Evolutionary conservation across 2,329 filamentous ascomycete species (phyloP), one percentile per base, ranked within the genome.

Genomic region (Plectosphaerella cucumerina): DNA sequence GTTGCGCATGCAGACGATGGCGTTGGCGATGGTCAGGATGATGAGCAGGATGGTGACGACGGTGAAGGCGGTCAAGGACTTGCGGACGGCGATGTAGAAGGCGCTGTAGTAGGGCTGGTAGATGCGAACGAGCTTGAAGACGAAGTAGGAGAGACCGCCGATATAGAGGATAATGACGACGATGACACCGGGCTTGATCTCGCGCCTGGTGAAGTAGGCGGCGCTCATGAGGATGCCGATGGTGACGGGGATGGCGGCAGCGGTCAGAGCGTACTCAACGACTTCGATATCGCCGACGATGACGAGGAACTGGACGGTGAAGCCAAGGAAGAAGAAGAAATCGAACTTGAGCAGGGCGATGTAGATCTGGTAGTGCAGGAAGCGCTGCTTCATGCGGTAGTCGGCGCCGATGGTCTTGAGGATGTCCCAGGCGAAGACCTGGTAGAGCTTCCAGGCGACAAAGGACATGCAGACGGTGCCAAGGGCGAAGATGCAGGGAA

Each of bases 301-400:
- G 60, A 99, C 93, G 49, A 97, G 81, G 70, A 99, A 99, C 66
- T 99, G 94, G 44, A 99, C 90, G 6, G 94, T 97, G 70, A 99
- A 99, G 50, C 93, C 94, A 47, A 99, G 84, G 79, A 99, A 99
- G 78, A 99, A 97, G 84, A 99, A 99, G 72, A 99, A 97, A 73
- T 99, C 94, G 69, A 99, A 99, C 71, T 99, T 99, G 58, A 99
- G 81, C 11, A 99, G 81, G 35, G 94, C 90, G 63, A 99, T 97
- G 71, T 97, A 99, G 68, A 99, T 92, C 85, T 99, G 94, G 68
- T 96, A 99, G 55, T 93, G 89, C 53, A 99, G 80, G 74, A 96
- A 99, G 57, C 94, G 86, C 72, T 92, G 87, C 80, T 97, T 97
- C 87, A 99, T 90, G 62, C 91, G 85, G 65, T 97, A 82, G 74